Evolutionary conservation across 2,329 filamentous ascomycete species (phyloP).

Genomic region (Trichoderma sp.): DNA sequence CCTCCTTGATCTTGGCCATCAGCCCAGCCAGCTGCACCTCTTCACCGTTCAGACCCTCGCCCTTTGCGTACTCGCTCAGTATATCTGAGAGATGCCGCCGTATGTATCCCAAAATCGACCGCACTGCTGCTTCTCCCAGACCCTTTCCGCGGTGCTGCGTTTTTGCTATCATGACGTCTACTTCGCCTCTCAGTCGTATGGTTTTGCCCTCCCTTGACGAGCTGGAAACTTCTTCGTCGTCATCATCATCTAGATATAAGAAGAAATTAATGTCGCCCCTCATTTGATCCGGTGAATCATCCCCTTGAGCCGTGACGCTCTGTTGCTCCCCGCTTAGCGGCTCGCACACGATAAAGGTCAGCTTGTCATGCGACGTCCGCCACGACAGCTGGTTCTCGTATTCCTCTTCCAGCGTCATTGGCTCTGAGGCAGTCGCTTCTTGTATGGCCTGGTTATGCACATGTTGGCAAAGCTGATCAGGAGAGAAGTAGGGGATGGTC

Average conservation of each 20-base stretch:
- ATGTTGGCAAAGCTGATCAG: background rate
- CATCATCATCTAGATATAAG: slow-evolving; percentile 58
- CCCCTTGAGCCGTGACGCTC: slow-evolving; percentile 42
- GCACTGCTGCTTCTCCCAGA: slow-evolving; percentile 65
- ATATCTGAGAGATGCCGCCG: slow-evolving; percentile 55
- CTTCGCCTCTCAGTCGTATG: slow-evolving; percentile 61
- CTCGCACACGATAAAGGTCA: slow-evolving; percentile 85
- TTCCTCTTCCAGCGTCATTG: slow-evolving; percentile 77
- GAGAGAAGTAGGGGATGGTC: background rate
- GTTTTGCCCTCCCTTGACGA: background rate
- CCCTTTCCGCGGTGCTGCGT: slow-evolving; percentile 61
- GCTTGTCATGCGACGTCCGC: slow-evolving; percentile 79
- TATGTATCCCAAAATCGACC: slow-evolving; percentile 72
- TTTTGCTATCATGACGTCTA: slow-evolving; percentile 85
- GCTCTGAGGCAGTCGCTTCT: slow-evolving; percentile 84
- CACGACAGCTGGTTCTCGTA: slow-evolving; percentile 89
- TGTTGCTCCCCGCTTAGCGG: slow-evolving; percentile 38
- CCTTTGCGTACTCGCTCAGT: slow-evolving; percentile 48
- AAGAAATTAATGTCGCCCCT: slow-evolving; percentile 83
- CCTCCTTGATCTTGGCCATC: slow-evolving; percentile 61
- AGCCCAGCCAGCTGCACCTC: slow-evolving; percentile 39
- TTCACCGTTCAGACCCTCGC: slow-evolving; percentile 17
- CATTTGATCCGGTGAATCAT: slow-evolving; percentile 62
- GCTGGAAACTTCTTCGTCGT: slow-evolving; percentile 35
- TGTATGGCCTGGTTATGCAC: slow-evolving; percentile 63